Evolutionary conservation across 2,329 filamentous ascomycete genomes (phyloP), one percentile per base, ranked within the genome.

Genomic region (Incumbomyces lentus): DNA sequence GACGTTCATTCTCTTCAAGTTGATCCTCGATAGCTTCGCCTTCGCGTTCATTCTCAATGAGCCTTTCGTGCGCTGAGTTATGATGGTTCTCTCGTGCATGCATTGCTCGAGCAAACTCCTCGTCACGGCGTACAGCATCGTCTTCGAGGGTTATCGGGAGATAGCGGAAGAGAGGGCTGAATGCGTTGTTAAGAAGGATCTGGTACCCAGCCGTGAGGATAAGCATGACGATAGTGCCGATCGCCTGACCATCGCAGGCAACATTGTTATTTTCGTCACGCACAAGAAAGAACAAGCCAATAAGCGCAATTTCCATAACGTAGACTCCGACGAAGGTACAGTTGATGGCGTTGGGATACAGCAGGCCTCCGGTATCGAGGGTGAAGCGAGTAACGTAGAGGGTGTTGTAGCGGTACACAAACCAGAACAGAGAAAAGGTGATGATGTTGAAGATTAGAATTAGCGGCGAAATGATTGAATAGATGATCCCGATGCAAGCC

Each of bases 331-430:
- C 92, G 60, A 98, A 96, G 0, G 92, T 84, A 61, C 95, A 90
- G 60, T 95, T 95, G 66, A 96, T 85, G 1, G 92, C 92, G 31
- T 82, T 78, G 0, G 92, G 92, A 58, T 95, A 98, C 43, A 96
- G 70, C 1, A 96, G 75, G 36, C 92, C 92, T 34, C 92, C 92
- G 0, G 90, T 98, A 64, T 98, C 92, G 50, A 84, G 80, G 54
- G 82, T 79, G 63, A 94, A 93, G 44, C 88, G 84, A 19, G 81
- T 93, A 49, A 98, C 89, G 59, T 95, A 98, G 16, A 98, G 76
- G 69, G 94, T 93, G 55, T 90, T 90, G 66, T 96, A 96, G n/a
- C 90, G 80, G 62, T 96, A 88, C 1, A 92, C 90, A 37, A 95
- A 73, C 89, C 89, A 98, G 53, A 96, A 82, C 0, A 98, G 71